Evolutionary conservation across 495 filamentous ascomycete species (phyloP).

Genomic region (Lasiosphaeriaceae sp.): DNA sequence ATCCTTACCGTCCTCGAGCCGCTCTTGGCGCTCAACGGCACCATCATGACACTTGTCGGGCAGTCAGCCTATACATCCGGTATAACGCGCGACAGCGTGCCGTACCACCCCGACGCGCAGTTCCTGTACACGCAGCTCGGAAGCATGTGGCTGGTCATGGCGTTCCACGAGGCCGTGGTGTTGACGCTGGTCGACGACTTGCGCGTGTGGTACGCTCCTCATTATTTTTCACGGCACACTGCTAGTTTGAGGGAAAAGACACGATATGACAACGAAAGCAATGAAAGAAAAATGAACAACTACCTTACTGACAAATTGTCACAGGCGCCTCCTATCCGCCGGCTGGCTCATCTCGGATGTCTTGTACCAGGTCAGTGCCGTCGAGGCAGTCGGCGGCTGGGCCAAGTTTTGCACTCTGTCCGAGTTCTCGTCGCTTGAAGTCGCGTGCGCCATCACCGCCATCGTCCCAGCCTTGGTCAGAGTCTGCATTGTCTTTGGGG

Average conservation of each 20-base stretch:
- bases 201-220: constrained; percentile 37
- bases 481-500: constrained; percentile 15
- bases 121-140: constrained; percentile 46
- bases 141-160: constrained; percentile 51
- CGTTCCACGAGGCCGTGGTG: constrained; percentile 55
- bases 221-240: no score
- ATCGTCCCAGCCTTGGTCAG: constrained; percentile 10
- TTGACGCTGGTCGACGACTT: constrained; percentile 49
- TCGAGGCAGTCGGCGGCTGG: constrained; percentile 30
- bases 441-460: constrained; percentile 11
- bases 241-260: no score
- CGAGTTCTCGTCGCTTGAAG: constrained; percentile 19
- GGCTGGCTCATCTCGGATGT: constrained; percentile 29
- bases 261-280: no score
- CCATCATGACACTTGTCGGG: constrained; percentile 41
- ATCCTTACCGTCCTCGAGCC: constrained; percentile 59
- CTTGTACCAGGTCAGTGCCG: constrained; percentile 11
- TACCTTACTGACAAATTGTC: no score
- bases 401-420: constrained; percentile 5
- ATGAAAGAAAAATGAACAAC: no score
- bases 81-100: constrained; percentile 16
- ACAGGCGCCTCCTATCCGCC: constrained; percentile 27
- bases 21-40: constrained; percentile 27
- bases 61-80: constrained; percentile 28
- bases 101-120: constrained; percentile 7